Evolutionary conservation across 495 filamentous ascomycete species (phyloP), one percentile per base, ranked within the genome.

Genomic region (Trichodelitschia bisporula): DNA sequence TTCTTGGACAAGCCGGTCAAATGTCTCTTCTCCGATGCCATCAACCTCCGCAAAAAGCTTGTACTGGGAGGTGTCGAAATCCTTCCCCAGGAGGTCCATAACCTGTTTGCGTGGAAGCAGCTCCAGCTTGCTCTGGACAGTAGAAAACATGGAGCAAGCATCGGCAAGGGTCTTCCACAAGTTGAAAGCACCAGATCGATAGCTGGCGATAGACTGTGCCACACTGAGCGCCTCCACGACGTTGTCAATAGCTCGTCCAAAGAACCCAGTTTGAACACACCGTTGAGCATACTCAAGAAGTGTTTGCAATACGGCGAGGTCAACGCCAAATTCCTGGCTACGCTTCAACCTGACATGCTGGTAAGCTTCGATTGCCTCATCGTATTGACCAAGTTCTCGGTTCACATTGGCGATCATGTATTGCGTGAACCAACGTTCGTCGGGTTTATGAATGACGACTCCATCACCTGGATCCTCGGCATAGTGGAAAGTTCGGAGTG

Each of bases 371-470:
- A 84, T 74, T 6, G 86, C 77, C 19, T 73, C 72, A 29, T 84
- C 76, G 46, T 72, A 90, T 12, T 90, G 70, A 6, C 83, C 79
- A 19, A 95, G 59, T 47, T 95, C 86, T 23, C 86, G 64, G 42
- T 77, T 73, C 12, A 95, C 75, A 36, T 99, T 93, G 2, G 82
- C 84, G n/a, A 92, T 60, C 69, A 99, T 90, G 44, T 93, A 91
- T 38, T 77, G 72, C 4, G 79, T 77, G 46, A 93, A 95, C 86
- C 86, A 99, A 19, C 64, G 69, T 24, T 83, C 70, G 3, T 42
- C 55, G 15, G 41, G 25, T 6, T 57, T 56, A 11, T 54, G 47
- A 24, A 43, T 42, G 19, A 55, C 49, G 2, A 55, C 42, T 3
- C 64, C 50, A 30, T 66, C 57, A 36, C 77, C 74, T 27, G 84